Base-by-base conservation (phyloP, 179 eudicot species). In the Gypsophila paniculata region DNA sequence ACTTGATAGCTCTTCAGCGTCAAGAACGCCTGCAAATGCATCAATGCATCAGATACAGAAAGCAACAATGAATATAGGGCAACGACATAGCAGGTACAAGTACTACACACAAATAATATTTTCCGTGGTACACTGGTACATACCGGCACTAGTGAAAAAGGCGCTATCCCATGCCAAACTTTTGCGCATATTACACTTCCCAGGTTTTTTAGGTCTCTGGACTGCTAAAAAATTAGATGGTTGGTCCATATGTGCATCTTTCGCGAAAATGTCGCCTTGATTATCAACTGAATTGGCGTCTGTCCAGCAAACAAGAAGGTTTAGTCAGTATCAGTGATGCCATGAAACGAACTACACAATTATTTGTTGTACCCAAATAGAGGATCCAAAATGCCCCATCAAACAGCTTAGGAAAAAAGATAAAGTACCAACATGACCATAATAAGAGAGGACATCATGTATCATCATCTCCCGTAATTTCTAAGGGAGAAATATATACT, bases 141-240 rank as follows among this genome's bases (percentile, higher is more conserved):
- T 77, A 93, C 97, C 96, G 75, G 88, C 92, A 85, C 83, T 85
- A 3, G 90, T 91, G 74, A 94, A 91, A 85, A 94, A 91, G 29
- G 97, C 97, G 74, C 82, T 86, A 71, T 94, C 96, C 97, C 99
- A 94, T 18, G 97, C 97, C 85, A 94, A 86, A 81, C 99, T 94
- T 77, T 91, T 89, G 34, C 97, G 96, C 73, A 94, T 73, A 73
- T 94, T 94, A 65, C 78, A 83, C 80, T 85, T 88, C 61, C 85
- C 86, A 61, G 18, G 74, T 72, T 81, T 84, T 70, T 72, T 72
- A 18, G 80, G 68, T 59, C 46, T 82, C 65, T 72, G 81, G 55
- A 82, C 76, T 73, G 81, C 88, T 23, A 42, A 18, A 21, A 86
- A 78, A 74, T 84, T 81, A 74, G 70, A 49, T 49, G 77, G 78